Conservation (phyloP, 805 yeast species). For the Metschnikowia similis region DNA sequence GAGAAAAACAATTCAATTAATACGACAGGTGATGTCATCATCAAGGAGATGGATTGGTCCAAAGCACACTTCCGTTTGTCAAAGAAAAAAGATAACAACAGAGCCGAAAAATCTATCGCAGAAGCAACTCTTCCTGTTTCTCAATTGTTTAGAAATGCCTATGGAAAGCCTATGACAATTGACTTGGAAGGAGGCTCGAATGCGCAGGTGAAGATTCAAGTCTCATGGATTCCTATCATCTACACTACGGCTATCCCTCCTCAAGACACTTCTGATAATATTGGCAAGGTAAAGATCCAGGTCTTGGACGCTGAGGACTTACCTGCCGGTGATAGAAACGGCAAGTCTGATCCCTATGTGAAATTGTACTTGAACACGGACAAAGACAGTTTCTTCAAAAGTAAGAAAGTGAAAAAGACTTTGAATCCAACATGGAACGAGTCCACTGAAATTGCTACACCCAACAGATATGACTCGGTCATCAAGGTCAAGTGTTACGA, state of each 20-base stretch:
- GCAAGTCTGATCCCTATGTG: slow-evolving; percentile 90
- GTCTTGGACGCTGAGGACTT: slow-evolving; percentile 63
- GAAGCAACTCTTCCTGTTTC: slow-evolving; percentile 63
- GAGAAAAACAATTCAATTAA: slow-evolving; percentile 33
- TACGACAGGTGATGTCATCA: slow-evolving; percentile 63
- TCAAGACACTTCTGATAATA: slow-evolving; percentile 68
- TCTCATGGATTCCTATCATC: slow-evolving; percentile 76
- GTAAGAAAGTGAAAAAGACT: slow-evolving; percentile 81
- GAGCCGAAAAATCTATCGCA: slow-evolving; percentile 55
- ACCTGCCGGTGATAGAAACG: slow-evolving; percentile 84
- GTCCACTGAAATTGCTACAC: slow-evolving; percentile 48
- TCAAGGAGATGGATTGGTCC: slow-evolving; percentile 78
- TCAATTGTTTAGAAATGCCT: slow-evolving; percentile 62
- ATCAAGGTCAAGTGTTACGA: slow-evolving; percentile 63
- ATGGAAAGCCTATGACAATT: slow-evolving; percentile 54
- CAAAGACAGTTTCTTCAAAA: slow-evolving; percentile 57
- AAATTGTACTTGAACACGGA: slow-evolving; percentile 64
- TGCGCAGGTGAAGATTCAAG: slow-evolving; percentile 52
- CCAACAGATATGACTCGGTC: slow-evolving; percentile 57
- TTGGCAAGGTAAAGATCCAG: slow-evolving; percentile 64
- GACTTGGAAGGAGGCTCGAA: slow-evolving; percentile 51
- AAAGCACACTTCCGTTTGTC: slow-evolving; percentile 57
- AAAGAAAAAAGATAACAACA: slow-evolving; percentile 49
- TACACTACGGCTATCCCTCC: slow-evolving; percentile 57
- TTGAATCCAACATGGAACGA: slow-evolving; percentile 91